These are phyloP conservation scores for Agarophyton chilense DNA, from an alignment of 23 red algal genomes.

Conservation along the genomic window DNA sequence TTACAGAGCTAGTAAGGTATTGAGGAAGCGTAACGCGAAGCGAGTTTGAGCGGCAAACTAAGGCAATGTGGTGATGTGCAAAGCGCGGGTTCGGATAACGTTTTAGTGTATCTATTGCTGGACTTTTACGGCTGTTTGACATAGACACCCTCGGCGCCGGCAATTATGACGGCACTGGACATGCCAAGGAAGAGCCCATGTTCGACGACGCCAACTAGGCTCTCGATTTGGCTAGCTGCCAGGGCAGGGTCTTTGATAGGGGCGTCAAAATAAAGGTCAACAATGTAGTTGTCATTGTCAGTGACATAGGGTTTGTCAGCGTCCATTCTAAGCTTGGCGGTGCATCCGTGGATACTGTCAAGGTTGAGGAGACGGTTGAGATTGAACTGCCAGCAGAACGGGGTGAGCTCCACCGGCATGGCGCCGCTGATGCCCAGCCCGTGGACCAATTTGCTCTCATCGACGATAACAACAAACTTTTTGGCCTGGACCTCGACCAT, in stretches of 20 bases:
- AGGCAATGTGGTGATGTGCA: too few relatives aligned
- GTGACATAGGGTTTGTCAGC: conserved; percentile 88
- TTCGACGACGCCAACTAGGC: conserved; percentile 94
- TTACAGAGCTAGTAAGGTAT: too few relatives aligned
- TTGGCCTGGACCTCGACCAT: conserved; percentile 98
- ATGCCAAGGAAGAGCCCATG: conserved; percentile 97
- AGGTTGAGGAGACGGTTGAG: conserved; percentile 68
- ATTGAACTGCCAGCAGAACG: conserved; percentile 97
- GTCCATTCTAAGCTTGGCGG: conserved; percentile 81
- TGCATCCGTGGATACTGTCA: conserved; percentile 71
- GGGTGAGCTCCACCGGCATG: conserved; percentile 99
- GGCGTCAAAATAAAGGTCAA: conserved; percentile 93
- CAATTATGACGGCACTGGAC: conserved; percentile 88
- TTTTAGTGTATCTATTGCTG: too few relatives aligned
- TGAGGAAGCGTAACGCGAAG: too few relatives aligned
- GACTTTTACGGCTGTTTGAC: conserved; percentile 70
- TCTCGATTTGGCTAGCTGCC: conserved; percentile 78
- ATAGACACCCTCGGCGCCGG: conserved; percentile 76
- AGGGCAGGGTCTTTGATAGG: conserved; percentile 74
- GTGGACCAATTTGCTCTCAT: conserved; percentile 92
- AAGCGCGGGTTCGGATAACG: too few relatives aligned
- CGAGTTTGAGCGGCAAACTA: too few relatives aligned
- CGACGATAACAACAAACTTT: conserved; percentile 98
- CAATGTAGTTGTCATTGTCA: conserved; percentile 99
- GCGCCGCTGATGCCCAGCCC: conserved; percentile 94